Evolutionary conservation across 495 filamentous ascomycete genomes (phyloP), one percentile per base, ranked within the genome.

Genomic region (Choiromyces venosus): DNA sequence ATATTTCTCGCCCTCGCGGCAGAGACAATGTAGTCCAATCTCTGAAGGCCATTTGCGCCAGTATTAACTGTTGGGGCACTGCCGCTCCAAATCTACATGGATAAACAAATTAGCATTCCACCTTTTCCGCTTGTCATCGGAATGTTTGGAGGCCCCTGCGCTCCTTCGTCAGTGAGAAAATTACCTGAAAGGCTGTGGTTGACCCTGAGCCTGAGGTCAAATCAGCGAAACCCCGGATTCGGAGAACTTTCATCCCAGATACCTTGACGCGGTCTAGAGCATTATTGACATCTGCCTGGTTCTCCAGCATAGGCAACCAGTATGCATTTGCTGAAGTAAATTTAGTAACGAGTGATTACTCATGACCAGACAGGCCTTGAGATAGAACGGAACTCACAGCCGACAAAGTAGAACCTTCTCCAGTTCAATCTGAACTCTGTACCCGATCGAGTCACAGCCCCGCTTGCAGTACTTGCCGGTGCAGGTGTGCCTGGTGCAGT

Each of bases 221-320:
- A 73, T 87, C 89, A 83, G 90, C 89, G 83, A 93, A 92, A 0
- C 89, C 90, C 91, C 91, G 92, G 70, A 91, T 84, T 16, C 91
- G 88, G 44, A 91, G 83, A 77, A 92, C 88, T 76, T 89, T 90
- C 69, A 91, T 85, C 2, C 88, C 89, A 18, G 89, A 73, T 12
- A 70, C 72, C 65, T 86, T 81, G 69, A 87, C 81, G 75, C 88
- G 83, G 19, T 86, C 76, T 40, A 89, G 83, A n/a, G 85, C 85
- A 1, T 81, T 80, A 74, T 91, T 88, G 14, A 91, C 87, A 78
- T 92, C 89, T n/a, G 80, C 82, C 73, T 87, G 84, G 80, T 87
- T 88, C 29, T 84, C 87, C 35, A 92, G 85, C 83, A 92, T 92
- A 25, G 86, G 83, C 74, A 92, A 87, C 90, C 89, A 93, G 85